A percentile compares a stretch with the other conserved stretches of the same genome.
Conservation (phyloP, 192 early-diverging fungal species). For the Entomortierella beljakovae region DNA sequence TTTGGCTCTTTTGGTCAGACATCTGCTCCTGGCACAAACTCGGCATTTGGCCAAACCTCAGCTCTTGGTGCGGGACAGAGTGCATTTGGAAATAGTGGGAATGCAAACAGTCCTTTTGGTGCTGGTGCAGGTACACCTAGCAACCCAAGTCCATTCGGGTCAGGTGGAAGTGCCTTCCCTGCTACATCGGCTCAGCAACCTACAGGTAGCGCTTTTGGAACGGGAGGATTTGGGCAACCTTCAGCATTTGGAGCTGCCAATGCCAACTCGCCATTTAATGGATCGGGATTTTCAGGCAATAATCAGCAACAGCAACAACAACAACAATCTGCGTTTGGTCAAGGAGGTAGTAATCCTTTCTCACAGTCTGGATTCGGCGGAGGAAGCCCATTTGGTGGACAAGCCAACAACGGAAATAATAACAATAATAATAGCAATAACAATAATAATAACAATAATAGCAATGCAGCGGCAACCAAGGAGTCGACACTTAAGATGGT, state of each 20-base stretch:
- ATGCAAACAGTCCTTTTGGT: slow-evolving; percentile 2
- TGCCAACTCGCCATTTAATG: slow-evolving; percentile 7
- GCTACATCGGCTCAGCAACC: background rate
- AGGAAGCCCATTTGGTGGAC: background rate
- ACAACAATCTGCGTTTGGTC: slow-evolving; percentile 4
- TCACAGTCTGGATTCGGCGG: slow-evolving; percentile 8
- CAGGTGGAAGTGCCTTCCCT: slow-evolving; percentile 12
- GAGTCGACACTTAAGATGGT: slow-evolving; percentile 31
- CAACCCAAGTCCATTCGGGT: slow-evolving; percentile 18
- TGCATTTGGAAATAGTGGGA: slow-evolving; percentile 14
- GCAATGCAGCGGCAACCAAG: slow-evolving; percentile 12
- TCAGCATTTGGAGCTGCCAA: slow-evolving; percentile 8
- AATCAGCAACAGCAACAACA: slow-evolving; percentile 12
- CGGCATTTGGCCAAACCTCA: slow-evolving; percentile 17
- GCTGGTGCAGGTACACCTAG: background rate
- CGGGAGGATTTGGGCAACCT: slow-evolving; percentile 28
- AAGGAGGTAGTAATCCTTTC: background rate
- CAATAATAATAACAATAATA: background rate
- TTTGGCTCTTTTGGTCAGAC: slow-evolving; percentile 47
- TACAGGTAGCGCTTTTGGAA: slow-evolving; percentile 32
- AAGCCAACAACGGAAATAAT: background rate
- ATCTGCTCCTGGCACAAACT: slow-evolving; percentile 27
- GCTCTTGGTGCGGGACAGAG: slow-evolving; percentile 8
- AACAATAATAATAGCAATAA: background rate
- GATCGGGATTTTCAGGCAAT: slow-evolving; percentile 9